phyloP scores from a whole-genome alignment of 306 rosid species.

The barrel medic (Medicago truncatula) region DNA sequence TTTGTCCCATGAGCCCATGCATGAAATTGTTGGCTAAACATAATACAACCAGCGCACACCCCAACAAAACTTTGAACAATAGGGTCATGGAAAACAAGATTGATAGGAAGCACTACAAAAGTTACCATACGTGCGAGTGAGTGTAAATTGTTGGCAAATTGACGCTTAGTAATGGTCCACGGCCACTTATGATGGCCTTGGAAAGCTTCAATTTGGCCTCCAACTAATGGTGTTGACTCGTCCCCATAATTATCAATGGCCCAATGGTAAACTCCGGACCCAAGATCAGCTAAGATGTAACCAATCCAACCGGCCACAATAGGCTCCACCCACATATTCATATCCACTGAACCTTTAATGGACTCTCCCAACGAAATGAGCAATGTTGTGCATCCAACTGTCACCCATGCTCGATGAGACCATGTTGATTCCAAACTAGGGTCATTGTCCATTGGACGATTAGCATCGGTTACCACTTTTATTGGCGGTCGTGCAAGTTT shows the following conservation, averaged over 20 bases:
- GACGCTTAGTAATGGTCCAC: slow-evolving; percentile 83
- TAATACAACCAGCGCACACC: slow-evolving; percentile 70
- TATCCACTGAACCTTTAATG: slow-evolving; percentile 38
- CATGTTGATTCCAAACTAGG: slow-evolving; percentile 70
- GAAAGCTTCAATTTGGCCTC: slow-evolving; percentile 81
- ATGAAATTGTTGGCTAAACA: slow-evolving; percentile 97
- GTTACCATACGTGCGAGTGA: slow-evolving; percentile 71
- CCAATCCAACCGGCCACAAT: slow-evolving; percentile 55
- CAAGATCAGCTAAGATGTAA: slow-evolving; percentile 80
- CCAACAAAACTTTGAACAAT: slow-evolving; percentile 61
- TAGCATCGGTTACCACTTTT: neutral
- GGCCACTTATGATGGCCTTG: slow-evolving; percentile 97
- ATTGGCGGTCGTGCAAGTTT: slow-evolving; percentile 9
- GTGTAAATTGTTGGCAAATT: slow-evolving; percentile 82
- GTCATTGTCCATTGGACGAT: slow-evolving; percentile 52
- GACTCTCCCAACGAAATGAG: slow-evolving; percentile 52
- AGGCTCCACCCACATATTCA: slow-evolving; percentile 46
- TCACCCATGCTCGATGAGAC: slow-evolving; percentile 90
- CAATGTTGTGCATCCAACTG: slow-evolving; percentile 49
- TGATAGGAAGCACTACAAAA: slow-evolving; percentile 68
- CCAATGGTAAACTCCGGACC: slow-evolving; percentile 94
- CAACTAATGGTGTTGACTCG: slow-evolving; percentile 68
- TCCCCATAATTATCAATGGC: slow-evolving; percentile 82
- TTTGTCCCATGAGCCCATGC: slow-evolving; percentile 93
- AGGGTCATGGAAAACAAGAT: slow-evolving; percentile 63